phyloP scores from a whole-genome alignment of 2,329 filamentous ascomycete genomes.

The Sclerotinia subarctica region DNA sequence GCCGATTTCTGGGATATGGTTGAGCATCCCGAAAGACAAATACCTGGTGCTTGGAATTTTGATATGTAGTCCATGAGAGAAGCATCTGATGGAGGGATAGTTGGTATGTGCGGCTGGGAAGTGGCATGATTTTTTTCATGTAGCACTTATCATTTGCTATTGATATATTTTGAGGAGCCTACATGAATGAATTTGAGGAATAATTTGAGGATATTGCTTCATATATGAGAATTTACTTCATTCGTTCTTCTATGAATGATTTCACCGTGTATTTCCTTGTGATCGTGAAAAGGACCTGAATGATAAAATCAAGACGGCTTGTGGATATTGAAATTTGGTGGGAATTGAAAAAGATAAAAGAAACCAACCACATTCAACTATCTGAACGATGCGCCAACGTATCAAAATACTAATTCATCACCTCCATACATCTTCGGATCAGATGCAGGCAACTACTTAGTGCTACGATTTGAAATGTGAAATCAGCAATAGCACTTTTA shows the following conservation, averaged over 20 bases:
- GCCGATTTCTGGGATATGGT: background rate
- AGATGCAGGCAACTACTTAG: background rate
- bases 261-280: too few relatives aligned
- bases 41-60: background rate
- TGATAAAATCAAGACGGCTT: background rate
- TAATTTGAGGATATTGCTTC: fast-evolving
- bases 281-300: background rate
- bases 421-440: background rate
- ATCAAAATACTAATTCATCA: background rate
- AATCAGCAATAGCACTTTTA: too few relatives aligned
- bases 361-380: background rate
- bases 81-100: too few relatives aligned
- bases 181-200: background rate
- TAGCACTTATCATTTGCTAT: too few relatives aligned
- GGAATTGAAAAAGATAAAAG: background rate
- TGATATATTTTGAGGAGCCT: background rate
- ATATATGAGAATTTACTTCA: background rate
- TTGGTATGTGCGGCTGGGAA: background rate
- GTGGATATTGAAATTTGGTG: background rate
- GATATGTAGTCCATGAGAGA: background rate
- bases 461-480: background rate
- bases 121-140: background rate
- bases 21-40: background rate
- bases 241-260: background rate
- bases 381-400: background rate